These are phyloP conservation scores for Daedaleopsis nitida DNA, from an alignment of 768 basidiomycete species.

Conservation along the genomic window DNA sequence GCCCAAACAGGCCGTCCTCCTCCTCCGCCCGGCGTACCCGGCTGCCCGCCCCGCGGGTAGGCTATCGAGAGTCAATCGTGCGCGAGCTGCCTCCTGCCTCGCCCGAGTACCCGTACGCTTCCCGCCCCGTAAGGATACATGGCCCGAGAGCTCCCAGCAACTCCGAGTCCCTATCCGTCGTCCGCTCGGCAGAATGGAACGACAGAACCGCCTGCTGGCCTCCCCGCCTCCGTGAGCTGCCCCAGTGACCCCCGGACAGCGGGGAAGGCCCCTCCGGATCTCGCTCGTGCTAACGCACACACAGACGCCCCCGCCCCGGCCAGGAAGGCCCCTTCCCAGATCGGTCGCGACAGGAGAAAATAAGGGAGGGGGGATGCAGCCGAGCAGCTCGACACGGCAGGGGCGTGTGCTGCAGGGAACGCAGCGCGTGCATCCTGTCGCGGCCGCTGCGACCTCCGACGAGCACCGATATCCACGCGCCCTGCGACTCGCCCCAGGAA, in stretches of 20 bases:
- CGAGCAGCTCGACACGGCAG: slow-evolving; percentile 2
- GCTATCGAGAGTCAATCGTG: slow-evolving; percentile 7
- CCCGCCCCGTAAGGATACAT: background rate
- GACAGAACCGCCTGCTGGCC: background rate
- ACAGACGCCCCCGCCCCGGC: too few relatives aligned
- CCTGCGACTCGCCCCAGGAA: slow-evolving; percentile 11
- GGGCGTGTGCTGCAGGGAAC: slow-evolving; percentile 1
- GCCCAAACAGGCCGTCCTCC: background rate
- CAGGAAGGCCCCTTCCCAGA: too few relatives aligned
- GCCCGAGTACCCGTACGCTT: background rate
- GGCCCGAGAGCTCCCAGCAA: background rate
- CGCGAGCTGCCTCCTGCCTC: background rate
- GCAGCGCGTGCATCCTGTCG: too few relatives aligned
- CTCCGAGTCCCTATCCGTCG: background rate
- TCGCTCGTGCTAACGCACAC: too few relatives aligned
- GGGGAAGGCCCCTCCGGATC: background rate
- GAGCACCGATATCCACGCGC: too few relatives aligned
- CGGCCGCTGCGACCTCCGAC: too few relatives aligned
- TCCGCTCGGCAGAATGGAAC: background rate
- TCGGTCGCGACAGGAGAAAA: too few relatives aligned
- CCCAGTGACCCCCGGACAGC: background rate
- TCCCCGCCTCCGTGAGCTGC: background rate
- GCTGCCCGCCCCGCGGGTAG: background rate
- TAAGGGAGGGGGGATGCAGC: too few relatives aligned
- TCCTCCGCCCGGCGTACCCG: background rate